phyloP scores from a whole-genome alignment of 495 filamentous ascomycete species.

The Penicillium angulare region DNA sequence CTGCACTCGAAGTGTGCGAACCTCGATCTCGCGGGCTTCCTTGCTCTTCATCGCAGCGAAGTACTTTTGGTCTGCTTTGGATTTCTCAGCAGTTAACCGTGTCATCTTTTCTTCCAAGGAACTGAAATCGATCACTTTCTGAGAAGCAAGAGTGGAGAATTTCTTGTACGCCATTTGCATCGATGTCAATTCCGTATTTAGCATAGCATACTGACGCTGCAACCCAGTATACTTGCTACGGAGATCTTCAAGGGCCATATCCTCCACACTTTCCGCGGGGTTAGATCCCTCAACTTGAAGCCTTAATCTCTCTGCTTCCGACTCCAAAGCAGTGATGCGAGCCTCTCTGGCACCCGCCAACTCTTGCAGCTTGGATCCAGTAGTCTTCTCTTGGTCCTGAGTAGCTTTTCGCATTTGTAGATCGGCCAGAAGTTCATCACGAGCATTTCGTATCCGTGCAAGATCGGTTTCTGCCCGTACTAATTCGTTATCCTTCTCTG shows the following conservation, averaged over 20 bases:
- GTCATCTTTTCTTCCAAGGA: conserved; percentile 76
- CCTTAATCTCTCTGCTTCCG: conserved; percentile 71
- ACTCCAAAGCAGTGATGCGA: conserved; percentile 75
- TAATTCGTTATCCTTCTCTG: conserved; percentile 77
- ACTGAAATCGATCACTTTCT: conserved; percentile 75
- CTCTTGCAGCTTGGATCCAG: conserved; percentile 71
- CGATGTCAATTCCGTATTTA: conserved; percentile 81
- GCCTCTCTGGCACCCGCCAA: conserved; percentile 71
- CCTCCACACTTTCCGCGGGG: conserved; percentile 37
- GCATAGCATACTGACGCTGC: conserved; percentile 73
- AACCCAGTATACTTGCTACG: conserved; percentile 68
- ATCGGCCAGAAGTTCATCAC: conserved; percentile 84
- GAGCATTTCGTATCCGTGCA: conserved; percentile 72
- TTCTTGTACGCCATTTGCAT: conserved; percentile 88
- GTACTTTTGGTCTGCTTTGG: conserved; percentile 96
- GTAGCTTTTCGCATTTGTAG: conserved; percentile 73
- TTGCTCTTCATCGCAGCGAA: conserved; percentile 92
- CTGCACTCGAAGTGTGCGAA: conserved; percentile 72
- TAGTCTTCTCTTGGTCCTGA: conserved; percentile 70
- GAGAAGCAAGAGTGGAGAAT: conserved; percentile 74
- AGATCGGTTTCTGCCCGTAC: conserved; percentile 80
- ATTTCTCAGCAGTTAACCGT: conserved; percentile 78
- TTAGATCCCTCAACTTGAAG: conserved; percentile 48
- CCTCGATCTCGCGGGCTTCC: conserved; percentile 74
- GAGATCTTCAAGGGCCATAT: conserved; percentile 63